These are phyloP conservation scores for Lycium barbarum DNA, from an alignment of 257 asterid genomes.

Conservation along the genomic window DNA sequence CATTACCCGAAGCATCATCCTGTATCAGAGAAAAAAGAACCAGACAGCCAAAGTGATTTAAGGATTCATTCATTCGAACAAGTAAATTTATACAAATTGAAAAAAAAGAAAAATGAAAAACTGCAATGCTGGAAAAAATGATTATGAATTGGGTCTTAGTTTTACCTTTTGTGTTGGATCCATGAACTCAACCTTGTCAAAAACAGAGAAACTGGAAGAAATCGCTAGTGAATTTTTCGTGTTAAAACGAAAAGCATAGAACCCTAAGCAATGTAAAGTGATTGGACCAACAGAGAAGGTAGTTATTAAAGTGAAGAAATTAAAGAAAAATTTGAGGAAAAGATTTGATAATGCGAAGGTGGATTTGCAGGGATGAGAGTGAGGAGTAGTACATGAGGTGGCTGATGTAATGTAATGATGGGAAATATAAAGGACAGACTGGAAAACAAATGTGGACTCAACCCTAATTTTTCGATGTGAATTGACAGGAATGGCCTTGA, in stretches of 20 bases:
- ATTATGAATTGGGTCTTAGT: background rate
- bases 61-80: too few species aligned
- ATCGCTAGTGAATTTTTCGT: background rate
- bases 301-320: background rate
- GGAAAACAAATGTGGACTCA: slow-evolving; percentile 8
- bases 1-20: slow-evolving; percentile 48
- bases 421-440: slow-evolving; percentile 1
- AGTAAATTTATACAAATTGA: background rate
- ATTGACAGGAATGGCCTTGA: slow-evolving; percentile 54
- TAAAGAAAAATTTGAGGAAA: background rate
- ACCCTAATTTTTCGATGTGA: slow-evolving; percentile 42
- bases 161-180: slow-evolving; percentile 51
- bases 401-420: slow-evolving; percentile 24
- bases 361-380: slow-evolving; percentile 26
- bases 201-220: background rate
- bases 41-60: too few species aligned
- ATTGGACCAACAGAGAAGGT: background rate
- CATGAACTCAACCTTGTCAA: slow-evolving; percentile 36
- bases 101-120: background rate
- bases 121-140: background rate
- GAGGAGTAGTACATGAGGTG: slow-evolving; percentile 7
- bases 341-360: background rate
- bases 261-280: background rate
- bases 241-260: background rate
- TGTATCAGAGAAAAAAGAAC: slow-evolving; percentile 2